phyloP scores from a whole-genome alignment of 106 monocot genomes.

The Ottelia alismoides region DNA sequence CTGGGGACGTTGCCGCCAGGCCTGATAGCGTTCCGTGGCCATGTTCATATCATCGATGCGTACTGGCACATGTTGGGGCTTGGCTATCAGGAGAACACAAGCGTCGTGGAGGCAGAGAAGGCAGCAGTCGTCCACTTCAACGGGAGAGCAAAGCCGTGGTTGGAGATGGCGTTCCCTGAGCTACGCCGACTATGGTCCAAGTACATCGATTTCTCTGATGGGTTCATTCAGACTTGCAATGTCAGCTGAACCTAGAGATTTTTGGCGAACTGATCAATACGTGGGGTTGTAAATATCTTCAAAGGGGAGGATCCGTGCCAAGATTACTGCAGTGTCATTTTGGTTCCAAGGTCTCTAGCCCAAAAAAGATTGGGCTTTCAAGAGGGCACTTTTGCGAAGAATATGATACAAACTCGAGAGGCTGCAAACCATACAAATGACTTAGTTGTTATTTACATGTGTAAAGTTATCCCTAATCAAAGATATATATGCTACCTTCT shows the following conservation, averaged over 20 bases:
- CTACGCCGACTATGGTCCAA: constrained; percentile 47
- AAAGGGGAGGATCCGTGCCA: too few relatives aligned
- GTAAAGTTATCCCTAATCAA: too few relatives aligned
- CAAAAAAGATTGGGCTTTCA: too few relatives aligned
- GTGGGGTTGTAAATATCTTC: too few relatives aligned
- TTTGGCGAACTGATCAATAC: too few relatives aligned
- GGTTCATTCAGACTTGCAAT: constrained; percentile 43
- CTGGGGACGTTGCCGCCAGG: constrained; percentile 78
- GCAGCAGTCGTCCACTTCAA: constrained; percentile 84
- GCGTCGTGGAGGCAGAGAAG: constrained; percentile 21
- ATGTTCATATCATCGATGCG: constrained; percentile 55
- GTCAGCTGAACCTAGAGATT: constrained; percentile 16
- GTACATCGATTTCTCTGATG: constrained; percentile 55
- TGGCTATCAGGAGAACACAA: constrained; percentile 75
- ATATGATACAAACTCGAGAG: too few relatives aligned
- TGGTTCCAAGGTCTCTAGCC: too few relatives aligned
- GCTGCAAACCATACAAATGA: too few relatives aligned
- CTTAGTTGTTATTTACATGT: too few relatives aligned
- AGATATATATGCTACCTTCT: too few relatives aligned
- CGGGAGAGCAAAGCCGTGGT: constrained; percentile 78
- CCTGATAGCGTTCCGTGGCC: constrained; percentile 65
- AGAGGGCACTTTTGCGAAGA: too few relatives aligned
- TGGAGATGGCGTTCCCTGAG: constrained; percentile 74
- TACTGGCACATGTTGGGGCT: constrained; percentile 84
- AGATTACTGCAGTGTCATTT: too few relatives aligned